phyloP scores from a whole-genome alignment of 495 filamentous ascomycete genomes.

The Talaromyces borbonicus region DNA sequence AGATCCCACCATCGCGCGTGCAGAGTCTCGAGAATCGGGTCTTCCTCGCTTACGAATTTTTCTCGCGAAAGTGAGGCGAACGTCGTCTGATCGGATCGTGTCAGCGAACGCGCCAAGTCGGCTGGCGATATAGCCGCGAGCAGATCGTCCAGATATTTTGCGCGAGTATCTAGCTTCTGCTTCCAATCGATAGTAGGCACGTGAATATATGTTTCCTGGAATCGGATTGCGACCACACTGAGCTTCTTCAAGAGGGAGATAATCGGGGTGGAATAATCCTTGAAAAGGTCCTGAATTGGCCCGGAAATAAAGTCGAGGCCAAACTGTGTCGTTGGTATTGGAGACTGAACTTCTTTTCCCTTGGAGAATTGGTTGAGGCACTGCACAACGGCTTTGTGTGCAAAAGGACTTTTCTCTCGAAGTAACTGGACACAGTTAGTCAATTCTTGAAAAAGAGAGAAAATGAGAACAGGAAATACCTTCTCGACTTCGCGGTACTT shows the following conservation, averaged over 20 bases:
- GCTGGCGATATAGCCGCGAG: slow-evolving; percentile 19
- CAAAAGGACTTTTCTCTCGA: slow-evolving; percentile 28
- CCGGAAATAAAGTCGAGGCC: slow-evolving; percentile 31
- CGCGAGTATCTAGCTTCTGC: slow-evolving; percentile 19
- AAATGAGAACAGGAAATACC: slow-evolving; percentile 12
- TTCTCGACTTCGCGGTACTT: slow-evolving; percentile 28
- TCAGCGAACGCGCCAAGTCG: slow-evolving; percentile 24
- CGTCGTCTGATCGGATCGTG: slow-evolving; percentile 16
- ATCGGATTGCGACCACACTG: slow-evolving; percentile 25
- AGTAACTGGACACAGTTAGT: slow-evolving; percentile 19
- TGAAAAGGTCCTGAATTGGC: slow-evolving; percentile 30
- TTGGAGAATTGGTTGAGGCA: slow-evolving; percentile 19
- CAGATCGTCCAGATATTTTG: slow-evolving; percentile 26
- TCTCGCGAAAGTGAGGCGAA: slow-evolving; percentile 20
- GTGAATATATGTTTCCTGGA: slow-evolving; percentile 27
- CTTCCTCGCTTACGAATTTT: slow-evolving; percentile 15
- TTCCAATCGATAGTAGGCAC: slow-evolving; percentile 27
- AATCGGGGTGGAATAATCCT: slow-evolving; percentile 21
- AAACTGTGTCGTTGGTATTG: slow-evolving; percentile 7
- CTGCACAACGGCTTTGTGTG: slow-evolving; percentile 24
- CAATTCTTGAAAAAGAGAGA: not conserved
- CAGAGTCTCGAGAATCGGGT: slow-evolving; percentile 10
- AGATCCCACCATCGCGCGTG: slow-evolving; percentile 22
- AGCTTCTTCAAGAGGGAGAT: slow-evolving; percentile 26
- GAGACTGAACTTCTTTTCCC: slow-evolving; percentile 9